Evolutionary conservation across 306 rosid genomes (phyloP).

Genomic region (Acacia acuminata): DNA sequence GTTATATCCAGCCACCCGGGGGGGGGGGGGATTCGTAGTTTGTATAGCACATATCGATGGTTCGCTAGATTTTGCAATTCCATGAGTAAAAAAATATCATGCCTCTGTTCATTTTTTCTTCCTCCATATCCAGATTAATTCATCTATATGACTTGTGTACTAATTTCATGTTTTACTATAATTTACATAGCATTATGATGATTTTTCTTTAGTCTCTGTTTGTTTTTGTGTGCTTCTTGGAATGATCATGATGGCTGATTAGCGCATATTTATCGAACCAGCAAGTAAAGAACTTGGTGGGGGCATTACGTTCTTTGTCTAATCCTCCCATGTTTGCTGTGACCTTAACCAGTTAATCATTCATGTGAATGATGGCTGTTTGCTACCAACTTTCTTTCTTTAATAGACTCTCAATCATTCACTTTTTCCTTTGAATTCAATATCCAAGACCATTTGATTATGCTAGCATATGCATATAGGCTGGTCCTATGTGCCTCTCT

Average conservation of each 20-base stretch:
- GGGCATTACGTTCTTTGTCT: constrained; percentile 39
- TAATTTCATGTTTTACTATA: constrained; percentile 30
- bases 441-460: constrained; percentile 15
- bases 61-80: constrained; percentile 37
- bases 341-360: constrained; percentile 41
- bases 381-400: constrained; percentile 25
- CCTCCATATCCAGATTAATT: constrained; percentile 31
- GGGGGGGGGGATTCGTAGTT: too few relatives aligned
- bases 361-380: constrained; percentile 34
- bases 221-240: constrained; percentile 9
- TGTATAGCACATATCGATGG: constrained; percentile 6
- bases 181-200: constrained; percentile 12
- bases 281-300: constrained; percentile 30
- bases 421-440: not conserved
- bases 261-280: constrained; percentile 7
- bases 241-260: constrained; percentile 26
- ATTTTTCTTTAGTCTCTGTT: not conserved
- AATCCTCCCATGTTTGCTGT: constrained; percentile 15
- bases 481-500: constrained; percentile 35
- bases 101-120: constrained; percentile 43
- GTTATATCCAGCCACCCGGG: not conserved
- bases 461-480: not conserved
- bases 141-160: constrained; percentile 37
- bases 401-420: constrained; percentile 31
- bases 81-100: not conserved